Evolutionary conservation across 371 early-diverging fungal genomes (phyloP), one percentile per base, ranked within the genome.

Genomic region (Dichotomocladium elegans): DNA sequence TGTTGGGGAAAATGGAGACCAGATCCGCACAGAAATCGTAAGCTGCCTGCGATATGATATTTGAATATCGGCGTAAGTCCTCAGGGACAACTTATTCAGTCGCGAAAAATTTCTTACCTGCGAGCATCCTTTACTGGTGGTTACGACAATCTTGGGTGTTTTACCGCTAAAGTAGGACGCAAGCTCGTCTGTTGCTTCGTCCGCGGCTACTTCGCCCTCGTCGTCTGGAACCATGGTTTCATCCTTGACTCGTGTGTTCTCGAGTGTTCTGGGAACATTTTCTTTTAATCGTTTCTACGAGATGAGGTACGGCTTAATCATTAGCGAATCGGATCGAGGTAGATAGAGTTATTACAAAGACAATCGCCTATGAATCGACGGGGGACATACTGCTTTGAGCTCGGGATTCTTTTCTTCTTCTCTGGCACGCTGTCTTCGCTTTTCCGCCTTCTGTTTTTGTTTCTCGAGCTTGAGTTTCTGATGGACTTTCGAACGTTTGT

Each of bases 161-260:
- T 84, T 65, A 24, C 94, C 95, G 42, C 74, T 80, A 63, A 96
- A 99, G 69, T 95, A 98, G 48, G 75, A 62, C 1, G 95, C 83
- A 70, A 96, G 92, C 68, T 99, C 99, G 62, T 99, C 98, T 41
- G 82, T 80, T 14, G 86, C 92, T 64, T 95, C 94, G 44, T 95
- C 95, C 28, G 88, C 72, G n/a, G 83, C 79, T 5, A 94, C 90
- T 63, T 88, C 90, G 11, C 86, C 89, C 34, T 90, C 94, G 28
- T 86, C 90, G 21, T 83, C 85, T 3, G 78, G 87, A 3, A 95
- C 91, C 46, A 96, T 81, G 0, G 96, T 95, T 48, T 95, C 98
- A 63, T 99, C 97, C 34, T 75, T 83, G 68, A 96, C 96, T 54
- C 98, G 75, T 15, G 89, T 90, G 59, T 85, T 93, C 58, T 99